Conservation (phyloP, 208 protist species). For the Leptomonas seymouri region DNA sequence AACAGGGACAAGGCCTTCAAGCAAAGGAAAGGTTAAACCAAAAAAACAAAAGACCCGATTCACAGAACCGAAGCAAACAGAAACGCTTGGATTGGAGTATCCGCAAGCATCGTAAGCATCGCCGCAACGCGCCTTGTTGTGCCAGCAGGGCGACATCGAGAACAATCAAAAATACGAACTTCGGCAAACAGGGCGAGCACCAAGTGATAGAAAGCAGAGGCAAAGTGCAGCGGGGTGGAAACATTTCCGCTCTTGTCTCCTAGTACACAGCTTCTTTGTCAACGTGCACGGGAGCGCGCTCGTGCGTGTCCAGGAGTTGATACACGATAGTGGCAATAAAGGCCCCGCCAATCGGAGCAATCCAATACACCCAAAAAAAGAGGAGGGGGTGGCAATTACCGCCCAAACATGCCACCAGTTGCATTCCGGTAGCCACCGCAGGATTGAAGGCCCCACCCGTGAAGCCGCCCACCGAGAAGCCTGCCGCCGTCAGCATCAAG, state of each 20-base stretch:
- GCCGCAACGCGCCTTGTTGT: too few species aligned
- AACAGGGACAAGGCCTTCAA: background rate
- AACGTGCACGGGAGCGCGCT: slow-evolving; percentile 35
- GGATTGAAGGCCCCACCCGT: slow-evolving; percentile 83
- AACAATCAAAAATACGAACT: too few species aligned
- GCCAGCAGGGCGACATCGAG: too few species aligned
- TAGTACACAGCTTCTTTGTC: slow-evolving; percentile 45
- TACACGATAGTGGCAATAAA: slow-evolving; percentile 82
- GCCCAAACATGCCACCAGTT: slow-evolving; percentile 72
- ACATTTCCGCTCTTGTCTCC: background rate
- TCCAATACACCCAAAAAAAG: slow-evolving; percentile 88
- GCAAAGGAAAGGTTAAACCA: background rate
- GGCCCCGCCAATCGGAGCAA: slow-evolving; percentile 80
- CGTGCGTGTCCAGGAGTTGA: slow-evolving; percentile 80
- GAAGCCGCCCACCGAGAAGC: slow-evolving; percentile 72
- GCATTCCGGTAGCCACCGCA: slow-evolving; percentile 73
- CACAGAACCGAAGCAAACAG: too few species aligned
- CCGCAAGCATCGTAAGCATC: too few species aligned
- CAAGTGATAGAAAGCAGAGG: too few species aligned
- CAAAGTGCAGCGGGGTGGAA: too few species aligned
- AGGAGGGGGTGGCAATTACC: slow-evolving; percentile 68
- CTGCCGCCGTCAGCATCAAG: slow-evolving; percentile 67
- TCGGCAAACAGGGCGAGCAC: too few species aligned
- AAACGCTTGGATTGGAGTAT: too few species aligned
- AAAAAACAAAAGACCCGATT: background rate